Evolutionary conservation across 108 stramenopile species (phyloP).

Genomic region (Nitzschia sp.): DNA sequence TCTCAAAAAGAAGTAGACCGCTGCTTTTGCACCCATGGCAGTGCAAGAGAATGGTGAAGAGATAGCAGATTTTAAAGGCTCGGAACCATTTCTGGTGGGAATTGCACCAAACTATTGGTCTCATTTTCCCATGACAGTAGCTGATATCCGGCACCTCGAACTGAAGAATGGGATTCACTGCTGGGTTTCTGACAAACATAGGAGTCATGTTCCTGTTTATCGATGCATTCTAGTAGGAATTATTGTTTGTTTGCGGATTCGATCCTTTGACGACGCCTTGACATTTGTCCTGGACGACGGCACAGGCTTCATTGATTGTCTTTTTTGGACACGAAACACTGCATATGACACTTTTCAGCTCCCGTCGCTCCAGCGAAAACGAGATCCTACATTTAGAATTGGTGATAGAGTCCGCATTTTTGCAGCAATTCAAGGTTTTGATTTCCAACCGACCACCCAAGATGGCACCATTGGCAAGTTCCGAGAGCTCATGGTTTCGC

Average conservation of each 20-base stretch:
- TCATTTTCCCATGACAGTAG: conserved; percentile 65
- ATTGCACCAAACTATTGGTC: conserved; percentile 83
- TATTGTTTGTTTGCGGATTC: conserved; percentile 50
- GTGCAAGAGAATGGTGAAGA: too few species aligned
- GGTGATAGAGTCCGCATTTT: conserved; percentile 59
- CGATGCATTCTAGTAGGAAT: conserved; percentile 63
- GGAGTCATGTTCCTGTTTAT: conserved; percentile 51
- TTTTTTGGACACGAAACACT: conserved; percentile 41
- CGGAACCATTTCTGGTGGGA: conserved; percentile 48
- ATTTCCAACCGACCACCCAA: conserved; percentile 9
- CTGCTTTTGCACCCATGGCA: too few species aligned
- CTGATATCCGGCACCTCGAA: conserved; percentile 49
- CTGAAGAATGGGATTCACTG: conserved; percentile 71
- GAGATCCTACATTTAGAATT: conserved; percentile 1
- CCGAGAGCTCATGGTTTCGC: conserved; percentile 23
- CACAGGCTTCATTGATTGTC: conserved; percentile 79
- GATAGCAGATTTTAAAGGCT: neutral
- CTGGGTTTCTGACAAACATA: conserved; percentile 21
- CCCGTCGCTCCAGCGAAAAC: conserved; percentile 19
- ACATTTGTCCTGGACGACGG: conserved; percentile 79
- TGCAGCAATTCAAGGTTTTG: conserved; percentile 60
- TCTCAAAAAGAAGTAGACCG: too few species aligned
- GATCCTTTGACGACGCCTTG: conserved; percentile 50
- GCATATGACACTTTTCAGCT: conserved; percentile 25
- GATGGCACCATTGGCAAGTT: neutral